phyloP scores from a whole-genome alignment of 257 asterid genomes.

The Echium plantagineum region DNA sequence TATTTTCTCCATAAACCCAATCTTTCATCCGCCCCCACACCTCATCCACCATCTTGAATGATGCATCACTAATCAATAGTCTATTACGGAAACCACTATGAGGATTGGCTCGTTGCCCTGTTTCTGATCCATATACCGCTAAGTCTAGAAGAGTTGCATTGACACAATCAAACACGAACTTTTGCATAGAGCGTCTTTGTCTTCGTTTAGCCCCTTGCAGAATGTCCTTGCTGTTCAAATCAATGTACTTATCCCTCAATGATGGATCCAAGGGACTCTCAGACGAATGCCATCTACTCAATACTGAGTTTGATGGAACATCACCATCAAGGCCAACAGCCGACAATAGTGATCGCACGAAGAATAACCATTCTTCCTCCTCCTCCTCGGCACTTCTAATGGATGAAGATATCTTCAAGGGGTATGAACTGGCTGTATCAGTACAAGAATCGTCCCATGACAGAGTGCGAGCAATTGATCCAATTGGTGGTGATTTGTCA shows the following conservation, averaged over 20 bases:
- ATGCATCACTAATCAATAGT: constrained; percentile 5
- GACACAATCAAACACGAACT: constrained; percentile 74
- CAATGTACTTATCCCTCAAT: constrained; percentile 55
- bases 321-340: constrained; percentile 55
- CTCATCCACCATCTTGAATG: constrained; percentile 33
- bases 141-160: constrained; percentile 54
- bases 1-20: constrained; percentile 42
- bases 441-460: constrained; percentile 52
- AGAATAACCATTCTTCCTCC: constrained; percentile 55
- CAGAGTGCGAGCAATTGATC: constrained; percentile 79
- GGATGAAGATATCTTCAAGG: constrained; percentile 29
- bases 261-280: constrained; percentile 82
- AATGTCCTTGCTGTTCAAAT: constrained; percentile 37
- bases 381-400: constrained; percentile 44
- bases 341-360: constrained; percentile 45
- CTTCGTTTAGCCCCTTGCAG: constrained; percentile 57
- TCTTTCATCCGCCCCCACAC: constrained; percentile 57
- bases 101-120: constrained; percentile 28
- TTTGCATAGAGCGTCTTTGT: constrained; percentile 65
- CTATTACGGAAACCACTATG: constrained; percentile 15
- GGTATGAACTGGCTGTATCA: constrained; percentile 54
- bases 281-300: constrained; percentile 61
- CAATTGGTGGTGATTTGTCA: constrained; percentile 94
- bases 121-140: constrained; percentile 33
- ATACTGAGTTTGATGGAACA: constrained; percentile 28